phyloP scores from a whole-genome alignment of 306 rosid genomes.

The Cyclanthera cordifolia region DNA sequence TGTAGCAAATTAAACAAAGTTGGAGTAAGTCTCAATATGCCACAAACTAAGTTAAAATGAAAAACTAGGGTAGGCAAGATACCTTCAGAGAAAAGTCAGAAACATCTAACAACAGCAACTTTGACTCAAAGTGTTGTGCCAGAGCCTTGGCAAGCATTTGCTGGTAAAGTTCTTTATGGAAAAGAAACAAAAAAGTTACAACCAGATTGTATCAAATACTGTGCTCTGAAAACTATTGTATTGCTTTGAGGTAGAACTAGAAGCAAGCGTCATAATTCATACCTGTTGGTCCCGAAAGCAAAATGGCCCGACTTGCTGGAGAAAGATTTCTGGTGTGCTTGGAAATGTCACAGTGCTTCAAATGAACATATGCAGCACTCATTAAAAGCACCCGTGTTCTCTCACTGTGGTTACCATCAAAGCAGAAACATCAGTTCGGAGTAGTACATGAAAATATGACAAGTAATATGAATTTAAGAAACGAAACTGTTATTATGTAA shows the following conservation, averaged over 20 bases:
- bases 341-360: conserved; percentile 51
- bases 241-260: background rate
- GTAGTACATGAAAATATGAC: conserved; percentile 3
- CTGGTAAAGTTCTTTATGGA: conserved; percentile 56
- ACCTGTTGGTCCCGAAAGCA: conserved; percentile 92
- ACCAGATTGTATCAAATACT: background rate
- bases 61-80: conserved; percentile 9
- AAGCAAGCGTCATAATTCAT: conserved; percentile 5
- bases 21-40: conserved; percentile 15
- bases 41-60: conserved; percentile 12
- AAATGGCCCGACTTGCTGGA: conserved; percentile 74
- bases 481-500: background rate
- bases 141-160: conserved; percentile 82
- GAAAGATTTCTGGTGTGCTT: conserved; percentile 83
- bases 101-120: conserved; percentile 67
- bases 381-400: conserved; percentile 54
- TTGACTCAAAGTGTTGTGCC: conserved; percentile 59
- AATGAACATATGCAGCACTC: conserved; percentile 67
- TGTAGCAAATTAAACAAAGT: conserved; percentile 29
- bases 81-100: conserved; percentile 73
- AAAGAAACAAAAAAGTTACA: conserved; percentile 4
- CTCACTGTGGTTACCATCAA: conserved; percentile 36
- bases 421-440: background rate
- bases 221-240: background rate
- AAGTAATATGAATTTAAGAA: background rate